phyloP scores from a whole-genome alignment of 2,329 filamentous ascomycete genomes.

The Neonectria punicea region DNA sequence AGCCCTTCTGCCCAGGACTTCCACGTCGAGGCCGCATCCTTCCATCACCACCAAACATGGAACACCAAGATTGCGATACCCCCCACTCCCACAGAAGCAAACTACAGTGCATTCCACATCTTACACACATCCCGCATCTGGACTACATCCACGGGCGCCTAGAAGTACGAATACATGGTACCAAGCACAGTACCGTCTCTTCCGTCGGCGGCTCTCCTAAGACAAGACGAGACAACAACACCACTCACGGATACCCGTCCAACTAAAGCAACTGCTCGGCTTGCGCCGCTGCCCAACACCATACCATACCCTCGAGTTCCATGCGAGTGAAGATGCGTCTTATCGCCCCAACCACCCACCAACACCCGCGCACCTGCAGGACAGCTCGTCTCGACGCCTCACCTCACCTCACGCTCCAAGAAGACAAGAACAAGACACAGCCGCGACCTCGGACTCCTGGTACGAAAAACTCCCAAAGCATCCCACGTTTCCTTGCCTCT shows the following conservation, averaged over 20 bases:
- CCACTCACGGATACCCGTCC: neutral
- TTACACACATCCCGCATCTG: constrained; percentile 9
- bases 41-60: neutral
- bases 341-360: constrained; percentile 15
- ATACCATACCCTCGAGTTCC: neutral
- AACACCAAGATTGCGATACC: neutral
- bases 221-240: constrained; percentile 6
- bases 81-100: neutral
- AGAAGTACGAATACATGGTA: neutral
- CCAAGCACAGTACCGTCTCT: neutral
- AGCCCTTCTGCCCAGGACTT: constrained; percentile 1
- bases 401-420: neutral
- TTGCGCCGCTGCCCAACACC: constrained; percentile 12
- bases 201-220: neutral
- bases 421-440: neutral
- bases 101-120: constrained; percentile 14
- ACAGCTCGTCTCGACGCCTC: neutral
- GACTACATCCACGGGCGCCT: neutral
- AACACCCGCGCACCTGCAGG: constrained; percentile 6
- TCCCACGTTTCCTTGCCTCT: constrained; percentile 15
- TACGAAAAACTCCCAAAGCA: constrained; percentile 1
- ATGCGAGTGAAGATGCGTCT: neutral
- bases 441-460: neutral
- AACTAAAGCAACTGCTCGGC: neutral
- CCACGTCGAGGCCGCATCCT: neutral